Conservation (phyloP, 495 filamentous ascomycete genomes). For the Lineolata rhizophorae region DNA sequence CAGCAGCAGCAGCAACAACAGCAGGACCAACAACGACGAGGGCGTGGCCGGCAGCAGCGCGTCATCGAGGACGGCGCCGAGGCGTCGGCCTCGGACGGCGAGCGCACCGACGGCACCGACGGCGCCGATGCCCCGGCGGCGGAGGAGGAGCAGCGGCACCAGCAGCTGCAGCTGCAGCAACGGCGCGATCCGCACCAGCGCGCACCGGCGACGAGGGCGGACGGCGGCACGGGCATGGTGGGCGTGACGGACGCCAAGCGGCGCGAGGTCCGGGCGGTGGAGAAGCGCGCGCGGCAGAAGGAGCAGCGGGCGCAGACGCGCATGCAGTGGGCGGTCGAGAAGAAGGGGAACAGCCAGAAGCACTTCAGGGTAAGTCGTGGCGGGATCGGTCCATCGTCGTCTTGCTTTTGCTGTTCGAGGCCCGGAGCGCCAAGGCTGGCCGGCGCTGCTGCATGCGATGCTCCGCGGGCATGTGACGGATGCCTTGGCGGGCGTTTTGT, state of each 20-base stretch:
- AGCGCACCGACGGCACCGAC: constrained; percentile 24
- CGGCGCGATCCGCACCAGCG: not conserved
- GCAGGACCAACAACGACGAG: too few relatives aligned
- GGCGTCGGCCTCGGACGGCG: too few relatives aligned
- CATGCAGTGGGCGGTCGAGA: constrained; percentile 40
- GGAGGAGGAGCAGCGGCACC: constrained; percentile 21
- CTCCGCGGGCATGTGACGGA: too few relatives aligned
- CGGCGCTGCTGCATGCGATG: too few relatives aligned
- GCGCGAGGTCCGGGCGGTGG: constrained; percentile 33
- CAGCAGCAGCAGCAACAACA: too few relatives aligned
- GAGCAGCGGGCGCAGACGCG: constrained; percentile 34
- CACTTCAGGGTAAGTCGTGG: constrained; percentile 42
- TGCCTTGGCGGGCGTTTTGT: too few relatives aligned
- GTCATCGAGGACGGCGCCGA: constrained; percentile 16
- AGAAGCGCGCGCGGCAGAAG: constrained; percentile 43
- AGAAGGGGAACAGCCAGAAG: constrained; percentile 47
- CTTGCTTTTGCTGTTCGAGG: too few relatives aligned
- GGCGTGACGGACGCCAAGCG: constrained; percentile 51
- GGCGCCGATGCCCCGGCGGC: constrained; percentile 20
- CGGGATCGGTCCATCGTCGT: too few relatives aligned
- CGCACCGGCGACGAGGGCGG: constrained; percentile 30
- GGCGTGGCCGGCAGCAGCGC: too few relatives aligned
- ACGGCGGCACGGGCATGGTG: constrained; percentile 54
- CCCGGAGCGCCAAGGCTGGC: too few relatives aligned
- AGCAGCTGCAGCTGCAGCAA: constrained; percentile 23